phyloP scores from a whole-genome alignment of 2,329 filamentous ascomycete species.

The Calonectria hawksworthii region DNA sequence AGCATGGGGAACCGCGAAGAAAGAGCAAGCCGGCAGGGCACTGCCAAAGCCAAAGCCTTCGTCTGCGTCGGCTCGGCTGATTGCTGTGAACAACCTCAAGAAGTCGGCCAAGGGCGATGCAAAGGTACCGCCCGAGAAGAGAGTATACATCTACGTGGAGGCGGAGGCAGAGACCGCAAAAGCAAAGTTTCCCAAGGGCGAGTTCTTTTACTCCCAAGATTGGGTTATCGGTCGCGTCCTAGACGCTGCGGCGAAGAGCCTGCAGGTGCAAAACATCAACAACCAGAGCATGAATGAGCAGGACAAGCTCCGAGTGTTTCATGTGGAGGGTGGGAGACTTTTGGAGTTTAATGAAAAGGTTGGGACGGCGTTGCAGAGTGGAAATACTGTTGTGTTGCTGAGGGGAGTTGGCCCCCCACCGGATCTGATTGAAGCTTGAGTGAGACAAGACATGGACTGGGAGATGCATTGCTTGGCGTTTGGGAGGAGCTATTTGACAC shows the following conservation, averaged over 20 bases:
- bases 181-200: slow-evolving; percentile 84
- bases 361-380: slow-evolving; percentile 78
- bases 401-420: slow-evolving; percentile 87
- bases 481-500: slow-evolving; percentile 14
- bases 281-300: slow-evolving; percentile 83
- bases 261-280: slow-evolving; percentile 88
- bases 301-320: slow-evolving; percentile 88
- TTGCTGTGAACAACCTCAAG: slow-evolving; percentile 84
- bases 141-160: slow-evolving; percentile 92
- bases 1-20: slow-evolving; percentile 84
- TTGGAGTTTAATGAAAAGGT: slow-evolving; percentile 92
- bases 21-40: slow-evolving; percentile 69
- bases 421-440: slow-evolving; percentile 72
- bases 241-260: slow-evolving; percentile 80
- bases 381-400: slow-evolving; percentile 91
- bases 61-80: slow-evolving; percentile 73
- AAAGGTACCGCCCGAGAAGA: slow-evolving; percentile 83
- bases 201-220: slow-evolving; percentile 85
- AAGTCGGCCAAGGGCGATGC: slow-evolving; percentile 91
- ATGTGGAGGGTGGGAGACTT: slow-evolving; percentile 89
- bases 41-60: slow-evolving; percentile 75
- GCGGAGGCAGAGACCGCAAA: slow-evolving; percentile 89
- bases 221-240: slow-evolving; percentile 92
- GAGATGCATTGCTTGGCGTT: slow-evolving; percentile 39
- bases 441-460: slow-evolving; percentile 24